These are phyloP conservation scores for Lipomyces sp. DNA, from an alignment of 805 yeast species.

Conservation along the genomic window DNA sequence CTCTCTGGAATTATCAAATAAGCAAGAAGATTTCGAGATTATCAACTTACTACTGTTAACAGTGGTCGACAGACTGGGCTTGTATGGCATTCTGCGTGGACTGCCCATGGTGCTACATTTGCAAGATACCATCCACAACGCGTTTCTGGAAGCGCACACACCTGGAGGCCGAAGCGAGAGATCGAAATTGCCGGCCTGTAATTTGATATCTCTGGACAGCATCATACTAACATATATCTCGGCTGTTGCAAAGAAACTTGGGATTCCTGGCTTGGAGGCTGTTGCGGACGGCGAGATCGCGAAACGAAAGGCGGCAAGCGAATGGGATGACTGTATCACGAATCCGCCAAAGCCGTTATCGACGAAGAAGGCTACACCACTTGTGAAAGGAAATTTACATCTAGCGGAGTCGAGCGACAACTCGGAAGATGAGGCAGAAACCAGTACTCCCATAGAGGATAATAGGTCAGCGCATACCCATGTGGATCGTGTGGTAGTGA, in stretches of 20 bases:
- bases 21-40: conserved; percentile 38
- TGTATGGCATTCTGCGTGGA: conserved; percentile 27
- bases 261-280: conserved; percentile 6
- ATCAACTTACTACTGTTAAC: conserved; percentile 25
- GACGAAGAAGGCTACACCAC: background rate
- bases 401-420: conserved; percentile 6
- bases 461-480: background rate
- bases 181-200: background rate
- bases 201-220: conserved; percentile 16
- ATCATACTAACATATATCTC: conserved; percentile 19
- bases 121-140: conserved; percentile 23
- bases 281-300: conserved; percentile 14
- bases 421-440: conserved; percentile 12
- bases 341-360: conserved; percentile 18
- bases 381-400: conserved; percentile 7
- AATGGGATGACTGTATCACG: conserved; percentile 17
- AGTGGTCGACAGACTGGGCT: conserved; percentile 20
- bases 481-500: conserved; percentile 12
- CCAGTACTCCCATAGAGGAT: conserved; percentile 2
- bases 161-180: background rate
- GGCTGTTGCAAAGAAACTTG: conserved; percentile 18
- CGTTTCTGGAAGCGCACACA: background rate
- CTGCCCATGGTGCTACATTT: conserved; percentile 33
- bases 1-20: conserved; percentile 13
- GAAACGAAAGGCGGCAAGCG: conserved; percentile 1